These are phyloP conservation scores for Kregervanrija fluxuum DNA, from an alignment of 805 yeast species.

Conservation along the genomic window DNA sequence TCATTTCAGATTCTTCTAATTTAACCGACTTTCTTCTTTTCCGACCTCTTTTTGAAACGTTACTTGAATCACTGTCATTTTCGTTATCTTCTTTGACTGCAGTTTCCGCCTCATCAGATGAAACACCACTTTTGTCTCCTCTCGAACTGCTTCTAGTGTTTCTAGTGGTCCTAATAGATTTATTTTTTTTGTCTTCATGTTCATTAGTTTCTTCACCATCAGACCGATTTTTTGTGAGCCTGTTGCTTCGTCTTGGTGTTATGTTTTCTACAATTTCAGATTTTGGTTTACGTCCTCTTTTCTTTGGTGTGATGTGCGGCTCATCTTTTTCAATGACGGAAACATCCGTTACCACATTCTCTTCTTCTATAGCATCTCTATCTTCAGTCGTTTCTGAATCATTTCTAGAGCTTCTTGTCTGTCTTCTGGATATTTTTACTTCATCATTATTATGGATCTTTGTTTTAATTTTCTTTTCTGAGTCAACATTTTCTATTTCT, in stretches of 20 bases:
- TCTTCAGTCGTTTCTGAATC: neutral
- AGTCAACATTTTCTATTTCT: constrained; percentile 1
- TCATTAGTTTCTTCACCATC: too few species aligned
- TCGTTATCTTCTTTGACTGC: too few species aligned
- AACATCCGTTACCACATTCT: neutral
- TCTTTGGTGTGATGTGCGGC: neutral
- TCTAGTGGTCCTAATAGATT: constrained; percentile 1
- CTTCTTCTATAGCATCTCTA: constrained; percentile 1
- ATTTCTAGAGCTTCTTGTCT: too few species aligned
- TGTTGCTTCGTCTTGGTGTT: constrained; percentile 6
- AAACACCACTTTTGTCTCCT: constrained; percentile 3
- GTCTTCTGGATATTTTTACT: neutral
- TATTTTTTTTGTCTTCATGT: too few species aligned
- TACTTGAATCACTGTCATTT: too few species aligned
- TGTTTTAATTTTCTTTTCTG: constrained; percentile 6
- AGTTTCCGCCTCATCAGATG: constrained; percentile 1
- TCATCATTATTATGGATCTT: neutral
- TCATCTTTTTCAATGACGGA: neutral
- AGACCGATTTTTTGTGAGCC: neutral
- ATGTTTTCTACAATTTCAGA: constrained; percentile 1
- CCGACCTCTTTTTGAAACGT: too few species aligned
- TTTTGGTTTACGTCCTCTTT: constrained; percentile 8
- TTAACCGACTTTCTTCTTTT: too few species aligned
- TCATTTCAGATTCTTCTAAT: too few species aligned
- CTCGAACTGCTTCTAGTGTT: constrained; percentile 15